phyloP scores from a whole-genome alignment of 179 eudicot genomes.

The Drosera spatulata region DNA sequence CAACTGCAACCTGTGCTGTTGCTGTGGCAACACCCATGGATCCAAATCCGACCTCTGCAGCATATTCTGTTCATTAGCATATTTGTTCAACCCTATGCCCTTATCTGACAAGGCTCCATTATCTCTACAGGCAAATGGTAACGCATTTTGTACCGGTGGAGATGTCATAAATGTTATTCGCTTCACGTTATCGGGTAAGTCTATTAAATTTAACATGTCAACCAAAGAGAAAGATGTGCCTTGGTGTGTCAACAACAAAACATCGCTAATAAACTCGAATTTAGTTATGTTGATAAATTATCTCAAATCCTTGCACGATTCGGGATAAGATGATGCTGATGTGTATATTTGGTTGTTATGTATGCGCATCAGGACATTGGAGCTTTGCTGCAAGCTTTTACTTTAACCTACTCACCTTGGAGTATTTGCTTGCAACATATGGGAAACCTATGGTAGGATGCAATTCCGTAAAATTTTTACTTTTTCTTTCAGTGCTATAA shows the following conservation, averaged over 20 bases:
- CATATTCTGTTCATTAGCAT: no score
- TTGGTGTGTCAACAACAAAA: no score
- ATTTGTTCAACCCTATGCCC: no score
- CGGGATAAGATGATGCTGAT: neutral
- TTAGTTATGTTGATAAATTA: no score
- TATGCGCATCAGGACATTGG: constrained; percentile 24
- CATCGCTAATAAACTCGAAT: no score
- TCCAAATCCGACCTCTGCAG: no score
- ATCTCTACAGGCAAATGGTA: constrained; percentile 15
- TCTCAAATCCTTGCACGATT: neutral
- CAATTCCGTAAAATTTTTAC: no score
- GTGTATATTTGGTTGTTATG: neutral
- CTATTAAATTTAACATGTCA: neutral
- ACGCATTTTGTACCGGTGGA: no score
- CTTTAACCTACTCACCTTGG: constrained; percentile 14
- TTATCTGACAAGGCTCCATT: neutral
- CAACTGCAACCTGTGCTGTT: no score
- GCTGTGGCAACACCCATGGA: no score
- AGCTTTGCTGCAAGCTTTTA: constrained; percentile 14
- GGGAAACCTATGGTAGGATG: constrained; percentile 22
- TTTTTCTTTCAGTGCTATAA: no score
- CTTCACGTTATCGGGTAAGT: constrained; percentile 1
- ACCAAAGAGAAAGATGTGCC: no score
- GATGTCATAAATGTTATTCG: constrained; percentile 11
- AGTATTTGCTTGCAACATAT: constrained; percentile 18